Evolutionary conservation across 768 basidiomycete genomes (phyloP).

Genomic region (Steccherinum ochraceum): DNA sequence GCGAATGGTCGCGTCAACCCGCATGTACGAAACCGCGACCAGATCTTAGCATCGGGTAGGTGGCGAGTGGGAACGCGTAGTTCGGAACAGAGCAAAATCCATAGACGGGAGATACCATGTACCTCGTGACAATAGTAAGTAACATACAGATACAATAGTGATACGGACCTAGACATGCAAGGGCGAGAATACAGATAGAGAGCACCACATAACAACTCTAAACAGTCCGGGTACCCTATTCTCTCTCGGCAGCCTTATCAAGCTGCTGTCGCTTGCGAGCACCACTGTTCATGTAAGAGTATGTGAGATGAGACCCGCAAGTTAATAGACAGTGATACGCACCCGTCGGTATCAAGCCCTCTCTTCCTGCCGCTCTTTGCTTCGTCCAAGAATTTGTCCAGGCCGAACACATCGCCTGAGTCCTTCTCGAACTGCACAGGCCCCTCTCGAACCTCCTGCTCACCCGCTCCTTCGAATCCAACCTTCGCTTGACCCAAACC

Average conservation of each 20-base stretch:
- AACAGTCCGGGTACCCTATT: conserved; percentile 10
- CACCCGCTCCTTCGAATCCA: conserved; percentile 88
- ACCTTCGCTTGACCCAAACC: conserved; percentile 75
- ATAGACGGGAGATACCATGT: no score
- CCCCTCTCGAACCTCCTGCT: conserved; percentile 81
- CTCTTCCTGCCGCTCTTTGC: conserved; percentile 94
- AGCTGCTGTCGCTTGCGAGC: conserved; percentile 66
- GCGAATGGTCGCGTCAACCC: no score
- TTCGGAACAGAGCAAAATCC: no score
- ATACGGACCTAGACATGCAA: not conserved
- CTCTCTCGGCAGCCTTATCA: conserved; percentile 49
- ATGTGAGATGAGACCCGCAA: not conserved
- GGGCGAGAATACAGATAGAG: not conserved
- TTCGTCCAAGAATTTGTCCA: conserved; percentile 95
- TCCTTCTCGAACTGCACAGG: conserved; percentile 99
- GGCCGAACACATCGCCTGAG: conserved; percentile 91
- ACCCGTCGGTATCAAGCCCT: conserved; percentile 73
- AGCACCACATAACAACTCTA: not conserved
- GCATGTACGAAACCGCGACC: no score
- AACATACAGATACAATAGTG: not conserved
- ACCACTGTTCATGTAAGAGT: conserved; percentile 30
- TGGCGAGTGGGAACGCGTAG: no score
- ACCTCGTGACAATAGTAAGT: no score
- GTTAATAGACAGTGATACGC: conserved; percentile 24
- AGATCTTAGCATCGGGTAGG: no score